Evolutionary conservation across 2,329 filamentous ascomycete species (phyloP), one percentile per base, ranked within the genome.

Genomic region (Anthostomella pinea): DNA sequence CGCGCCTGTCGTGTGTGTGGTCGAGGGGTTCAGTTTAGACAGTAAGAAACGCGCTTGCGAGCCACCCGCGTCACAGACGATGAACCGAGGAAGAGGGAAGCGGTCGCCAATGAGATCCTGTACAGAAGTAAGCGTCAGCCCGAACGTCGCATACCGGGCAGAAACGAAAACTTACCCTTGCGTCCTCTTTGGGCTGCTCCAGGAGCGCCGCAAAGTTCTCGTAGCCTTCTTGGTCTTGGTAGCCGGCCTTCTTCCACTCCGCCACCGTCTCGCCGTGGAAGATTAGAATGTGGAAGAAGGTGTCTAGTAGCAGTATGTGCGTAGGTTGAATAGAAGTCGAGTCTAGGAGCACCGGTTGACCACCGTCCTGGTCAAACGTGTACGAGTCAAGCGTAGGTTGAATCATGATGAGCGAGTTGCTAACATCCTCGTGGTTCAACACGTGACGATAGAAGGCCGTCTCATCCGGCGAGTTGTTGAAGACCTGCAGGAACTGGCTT

Each of bases 401-500:
- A 49, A 98, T 97, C 93, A 98, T 98, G 62, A 98, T 83, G 30
- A 98, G 77, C 8, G 90, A 96, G 66, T 97, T 95, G 68, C 87
- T 85, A 43, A 95, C 89, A 64, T 97, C 93, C 64, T 98, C 93
- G 56, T 97, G 90, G 62, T 97, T 95, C 47, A 98, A 75, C 3
- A 98, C 89, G 59, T 98, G 93, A 43, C 93, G 80, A 62, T 97
- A 95, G 67, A 98, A 98, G n/a, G 93, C 93, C 16, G 93, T 98
- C 67, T 98, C 93, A 55, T 98, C 93, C 6, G 93, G 93, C 0
- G 91, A 97, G 65, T 97, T 98, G 73, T 98, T 98, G 78, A 98
- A 98, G 39, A 98, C 90, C 60, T 98, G 93, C 48, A 98, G 67
- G 72, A 98, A 98, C 65, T 97, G 93, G 66, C 89, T 95, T 65